A percentile compares a stretch with the other conserved stretches of the same genome.
Evolutionary conservation across 2,329 filamentous ascomycete genomes (phyloP).

Genomic region (Pseudogymnoascus sp.): DNA sequence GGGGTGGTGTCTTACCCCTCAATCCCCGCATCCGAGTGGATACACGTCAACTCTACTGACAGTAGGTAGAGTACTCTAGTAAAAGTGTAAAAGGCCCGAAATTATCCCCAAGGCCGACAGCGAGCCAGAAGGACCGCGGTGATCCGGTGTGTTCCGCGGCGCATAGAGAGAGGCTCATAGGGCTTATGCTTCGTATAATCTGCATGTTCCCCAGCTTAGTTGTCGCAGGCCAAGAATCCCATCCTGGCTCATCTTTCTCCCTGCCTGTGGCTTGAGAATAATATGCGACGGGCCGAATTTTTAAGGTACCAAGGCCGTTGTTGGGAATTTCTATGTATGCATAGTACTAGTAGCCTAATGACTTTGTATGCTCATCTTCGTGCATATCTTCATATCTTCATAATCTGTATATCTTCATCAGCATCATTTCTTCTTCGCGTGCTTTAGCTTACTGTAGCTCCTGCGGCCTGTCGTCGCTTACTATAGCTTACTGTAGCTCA

Average conservation of each 20-base stretch:
- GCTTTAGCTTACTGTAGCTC: not conserved
- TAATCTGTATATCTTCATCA: not conserved
- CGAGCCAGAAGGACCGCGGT: not conserved
- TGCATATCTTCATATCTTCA: not conserved
- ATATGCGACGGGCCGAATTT: not conserved
- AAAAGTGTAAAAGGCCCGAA: conserved; percentile 1
- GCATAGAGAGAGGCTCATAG: not conserved
- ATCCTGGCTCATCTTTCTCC: not conserved
- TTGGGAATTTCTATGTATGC: not conserved
- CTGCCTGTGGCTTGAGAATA: conserved; percentile 20
- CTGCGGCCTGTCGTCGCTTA: conserved; percentile 31
- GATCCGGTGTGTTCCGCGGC: not conserved
- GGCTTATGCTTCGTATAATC: not conserved
- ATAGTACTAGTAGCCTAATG: not conserved
- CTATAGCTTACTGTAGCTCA: conserved; percentile 12
- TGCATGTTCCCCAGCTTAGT: not conserved
- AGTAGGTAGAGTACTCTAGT: not conserved
- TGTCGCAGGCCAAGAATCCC: not conserved
- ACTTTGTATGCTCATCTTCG: not conserved
- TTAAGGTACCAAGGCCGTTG: not conserved
- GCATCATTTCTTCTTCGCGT: not conserved
- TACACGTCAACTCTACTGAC: not conserved
- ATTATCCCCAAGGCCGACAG: not conserved
- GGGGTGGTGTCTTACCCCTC: not conserved
- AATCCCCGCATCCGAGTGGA: conserved; percentile 1